Base-by-base conservation (phyloP, 2,329 filamentous ascomycete species). In the Fusarium sp. region DNA sequence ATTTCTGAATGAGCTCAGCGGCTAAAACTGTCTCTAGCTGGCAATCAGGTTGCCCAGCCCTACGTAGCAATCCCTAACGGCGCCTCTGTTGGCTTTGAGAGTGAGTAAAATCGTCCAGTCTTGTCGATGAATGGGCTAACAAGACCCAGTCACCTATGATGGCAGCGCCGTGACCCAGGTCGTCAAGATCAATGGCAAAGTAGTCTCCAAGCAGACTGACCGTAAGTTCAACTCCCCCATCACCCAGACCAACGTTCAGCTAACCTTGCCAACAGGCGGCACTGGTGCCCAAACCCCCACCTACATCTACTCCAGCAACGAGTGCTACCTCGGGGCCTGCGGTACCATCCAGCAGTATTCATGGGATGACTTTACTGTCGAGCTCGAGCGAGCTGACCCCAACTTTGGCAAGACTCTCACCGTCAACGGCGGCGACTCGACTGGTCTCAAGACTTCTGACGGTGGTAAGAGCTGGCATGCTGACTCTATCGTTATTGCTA, bases 221-320 rank as follows among this genome's bases (percentile, higher is more conserved):
- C 25, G 46, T 50, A 18, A 29, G 46, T 50, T 29, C 46, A 29
- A 31, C 3, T 6, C 14, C 44, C 25, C 7, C 4, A 4, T 18
- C 46, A 4, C 27, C 9, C 5, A 1, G 8, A 31, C 46, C 27
- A 50, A 18, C 6, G 5, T 11, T 4, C n/a, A 6, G 29, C 44
- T 49, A 49, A 50, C n/a, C 10, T 20, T 4, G 7, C 20, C 14
- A 25, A 25, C 7, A 53, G 16, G n/a, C 3, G 25, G 36, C 7
- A 40, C 31, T 14, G 57, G 33, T 18, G 44, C 44, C 11, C 49
- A 51, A 16, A 13, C 44, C 1, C 60, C 60, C 6, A 53, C 18
- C 34, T 62, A 58, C 14, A 49, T 62, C 18, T 62, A 62, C 34
- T 62, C 60, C 1, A 62, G 60, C 36, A 62, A 62, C 44, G 60